Evolutionary conservation across 352 stramenopile species (phyloP).

Genomic region (Phytopythium cucurbitacearum): DNA sequence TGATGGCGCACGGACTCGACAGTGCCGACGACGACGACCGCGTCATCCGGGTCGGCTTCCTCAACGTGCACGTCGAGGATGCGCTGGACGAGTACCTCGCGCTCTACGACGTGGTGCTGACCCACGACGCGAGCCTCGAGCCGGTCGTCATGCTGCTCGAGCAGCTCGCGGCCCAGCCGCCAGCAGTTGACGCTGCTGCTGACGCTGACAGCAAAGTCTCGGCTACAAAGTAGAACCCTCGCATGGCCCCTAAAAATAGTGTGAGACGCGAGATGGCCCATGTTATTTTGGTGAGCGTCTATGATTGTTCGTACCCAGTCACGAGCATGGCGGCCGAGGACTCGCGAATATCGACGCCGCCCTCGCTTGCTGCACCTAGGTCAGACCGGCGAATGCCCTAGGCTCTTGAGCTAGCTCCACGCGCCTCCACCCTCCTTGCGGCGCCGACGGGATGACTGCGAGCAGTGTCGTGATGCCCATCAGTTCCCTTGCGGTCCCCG

Average conservation of each 20-base stretch:
- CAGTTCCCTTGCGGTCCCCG: constrained; percentile 1
- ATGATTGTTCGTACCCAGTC: background rate
- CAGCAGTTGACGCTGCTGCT: constrained; percentile 7
- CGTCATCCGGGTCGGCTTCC: constrained; percentile 65
- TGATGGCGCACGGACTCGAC: constrained; percentile 53
- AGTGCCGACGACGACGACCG: constrained; percentile 26
- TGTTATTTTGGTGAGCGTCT: background rate
- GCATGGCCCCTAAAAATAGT: too few species aligned
- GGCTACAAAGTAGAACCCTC: too few species aligned
- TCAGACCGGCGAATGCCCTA: too few species aligned
- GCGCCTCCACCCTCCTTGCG: background rate
- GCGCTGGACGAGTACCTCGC: constrained; percentile 55
- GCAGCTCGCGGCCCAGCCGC: constrained; percentile 20
- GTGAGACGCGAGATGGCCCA: background rate
- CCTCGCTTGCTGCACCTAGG: too few species aligned
- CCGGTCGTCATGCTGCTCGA: constrained; percentile 43
- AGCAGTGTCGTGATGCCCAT: constrained; percentile 4
- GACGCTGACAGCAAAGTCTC: background rate
- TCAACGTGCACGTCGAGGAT: constrained; percentile 70
- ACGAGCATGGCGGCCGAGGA: background rate
- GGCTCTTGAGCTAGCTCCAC: too few species aligned
- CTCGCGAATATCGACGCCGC: background rate
- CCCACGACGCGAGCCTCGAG: constrained; percentile 51
- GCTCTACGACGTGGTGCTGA: constrained; percentile 66
- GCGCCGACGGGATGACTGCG: constrained; percentile 4